Evolutionary conservation across 2,329 filamentous ascomycete species (phyloP).

Genomic region (Simplicillium sp.): DNA sequence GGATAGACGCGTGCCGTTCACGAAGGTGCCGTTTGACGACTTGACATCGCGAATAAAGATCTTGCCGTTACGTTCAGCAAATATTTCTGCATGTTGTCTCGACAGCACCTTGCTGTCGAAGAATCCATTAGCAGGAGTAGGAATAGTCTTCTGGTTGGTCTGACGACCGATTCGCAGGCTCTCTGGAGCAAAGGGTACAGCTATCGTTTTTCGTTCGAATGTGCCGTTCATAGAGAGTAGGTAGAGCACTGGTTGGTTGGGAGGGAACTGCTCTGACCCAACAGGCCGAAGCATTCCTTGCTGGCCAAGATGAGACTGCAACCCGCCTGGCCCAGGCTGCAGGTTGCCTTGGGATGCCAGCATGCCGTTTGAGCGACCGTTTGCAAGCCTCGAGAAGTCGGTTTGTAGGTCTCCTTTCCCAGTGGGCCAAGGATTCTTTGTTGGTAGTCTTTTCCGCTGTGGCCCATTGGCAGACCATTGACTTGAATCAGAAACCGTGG

Average conservation of each 20-base stretch:
- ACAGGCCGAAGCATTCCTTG: constrained; percentile 54
- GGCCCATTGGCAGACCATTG: constrained; percentile 39
- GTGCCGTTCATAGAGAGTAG: constrained; percentile 89
- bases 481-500: constrained; percentile 36
- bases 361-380: constrained; percentile 34
- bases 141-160: constrained; percentile 92
- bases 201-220: constrained; percentile 95
- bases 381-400: constrained; percentile 36
- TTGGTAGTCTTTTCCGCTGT: constrained; percentile 40
- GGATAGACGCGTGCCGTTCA: constrained; percentile 84
- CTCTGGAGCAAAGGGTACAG: constrained; percentile 89
- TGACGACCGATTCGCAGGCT: constrained; percentile 88
- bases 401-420: constrained; percentile 36
- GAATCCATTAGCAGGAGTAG: constrained; percentile 83
- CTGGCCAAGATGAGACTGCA: constrained; percentile 26
- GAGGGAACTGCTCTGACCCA: constrained; percentile 45
- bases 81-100: constrained; percentile 91
- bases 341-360: constrained; percentile 20
- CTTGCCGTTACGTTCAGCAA: constrained; percentile 76
- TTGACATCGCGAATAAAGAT: constrained; percentile 97
- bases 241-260: constrained; percentile 69
- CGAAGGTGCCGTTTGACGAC: constrained; percentile 97
- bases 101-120: constrained; percentile 98
- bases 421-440: constrained; percentile 39
- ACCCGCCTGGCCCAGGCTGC: constrained; percentile 18